Evolutionary conservation across 805 yeast species (phyloP), one percentile per base, ranked within the genome.

Genomic region (Starmerella etchellsii): DNA sequence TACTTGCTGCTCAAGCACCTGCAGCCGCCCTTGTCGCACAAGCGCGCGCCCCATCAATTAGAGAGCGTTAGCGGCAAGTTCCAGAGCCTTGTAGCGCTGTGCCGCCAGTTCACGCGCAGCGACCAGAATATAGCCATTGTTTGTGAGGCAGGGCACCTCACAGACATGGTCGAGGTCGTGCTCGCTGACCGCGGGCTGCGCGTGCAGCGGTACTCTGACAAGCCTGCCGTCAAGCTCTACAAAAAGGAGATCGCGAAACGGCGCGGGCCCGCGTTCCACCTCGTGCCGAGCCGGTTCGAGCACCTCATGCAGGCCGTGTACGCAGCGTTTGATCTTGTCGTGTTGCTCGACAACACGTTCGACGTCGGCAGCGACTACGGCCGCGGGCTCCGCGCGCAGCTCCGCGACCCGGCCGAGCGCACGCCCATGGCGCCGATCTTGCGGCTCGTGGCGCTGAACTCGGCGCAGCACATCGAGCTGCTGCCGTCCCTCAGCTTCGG

Each of bases 1-100:
- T 87, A 80, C 53, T 60, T 88, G 37, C 62, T 88, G 38, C 82
- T 88, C 40, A 78, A 77, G 43, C 94, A 87, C 57, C 77, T 78
- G 51, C 71, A 83, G 69, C 97, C 97, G 14, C 36, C 25, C 14
- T 24, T 47, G 15, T 31, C 82, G 78, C 59, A 76, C 77, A 46
- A 64, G 82, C 46, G 69, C 73, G 10, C 73, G 75, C 45, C 34
- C 76, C 78, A 57, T 91, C 82, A 53, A 72, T 76, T 43, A 81
- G 91, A 7, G 63, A 62, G 35, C 72, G 33, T 43, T 37, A 47
- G 51, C 32, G 81, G 57, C 55, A 88, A 87, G 58, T 85, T 88
- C 60, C 68, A 70, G 43, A 81, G 78, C 2, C 59, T 88, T 46
- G 69, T 67, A 40, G 79, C 77, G 54, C 57, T 88, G 36, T 56